Evolutionary conservation across 2,329 filamentous ascomycete genomes (phyloP).

Genomic region (Gnomoniopsis smithogilvyi): DNA sequence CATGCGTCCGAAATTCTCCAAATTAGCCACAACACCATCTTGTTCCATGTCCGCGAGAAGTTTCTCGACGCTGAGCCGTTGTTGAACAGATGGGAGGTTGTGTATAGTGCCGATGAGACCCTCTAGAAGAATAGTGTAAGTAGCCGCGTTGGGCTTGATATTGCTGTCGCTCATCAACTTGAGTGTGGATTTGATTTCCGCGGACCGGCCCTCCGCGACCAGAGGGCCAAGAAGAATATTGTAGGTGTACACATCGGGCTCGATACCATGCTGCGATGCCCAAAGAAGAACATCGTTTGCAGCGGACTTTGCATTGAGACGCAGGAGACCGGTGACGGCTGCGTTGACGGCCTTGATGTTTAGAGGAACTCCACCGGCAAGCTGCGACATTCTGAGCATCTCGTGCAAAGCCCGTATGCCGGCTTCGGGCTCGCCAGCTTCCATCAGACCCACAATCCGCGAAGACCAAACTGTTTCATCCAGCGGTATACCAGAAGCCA

Average conservation of each 20-base stretch:
- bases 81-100: slow-evolving; percentile 41
- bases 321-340: slow-evolving; percentile 61
- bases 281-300: slow-evolving; percentile 57
- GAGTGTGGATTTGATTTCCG: slow-evolving; percentile 52
- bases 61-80: slow-evolving; percentile 46
- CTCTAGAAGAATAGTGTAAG: slow-evolving; percentile 71
- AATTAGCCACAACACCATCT: slow-evolving; percentile 56
- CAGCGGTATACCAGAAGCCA: slow-evolving; percentile 53
- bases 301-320: slow-evolving; percentile 40
- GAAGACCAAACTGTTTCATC: slow-evolving; percentile 69
- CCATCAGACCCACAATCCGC: slow-evolving; percentile 64
- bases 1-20: slow-evolving; percentile 65
- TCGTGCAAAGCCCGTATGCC: slow-evolving; percentile 64
- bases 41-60: slow-evolving; percentile 57
- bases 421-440: slow-evolving; percentile 46
- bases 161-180: slow-evolving; percentile 54
- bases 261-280: slow-evolving; percentile 52
- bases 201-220: slow-evolving; percentile 44
- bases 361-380: slow-evolving; percentile 26
- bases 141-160: slow-evolving; percentile 61
- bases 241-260: slow-evolving; percentile 58
- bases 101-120: slow-evolving; percentile 45
- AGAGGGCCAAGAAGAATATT: slow-evolving; percentile 66
- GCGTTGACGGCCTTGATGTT: slow-evolving; percentile 65
- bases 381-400: slow-evolving; percentile 48